Evolutionary conservation across 1,284 basidiomycete species (phyloP), one percentile per base, ranked within the genome.

Genomic region (Puccinia novopanici): DNA sequence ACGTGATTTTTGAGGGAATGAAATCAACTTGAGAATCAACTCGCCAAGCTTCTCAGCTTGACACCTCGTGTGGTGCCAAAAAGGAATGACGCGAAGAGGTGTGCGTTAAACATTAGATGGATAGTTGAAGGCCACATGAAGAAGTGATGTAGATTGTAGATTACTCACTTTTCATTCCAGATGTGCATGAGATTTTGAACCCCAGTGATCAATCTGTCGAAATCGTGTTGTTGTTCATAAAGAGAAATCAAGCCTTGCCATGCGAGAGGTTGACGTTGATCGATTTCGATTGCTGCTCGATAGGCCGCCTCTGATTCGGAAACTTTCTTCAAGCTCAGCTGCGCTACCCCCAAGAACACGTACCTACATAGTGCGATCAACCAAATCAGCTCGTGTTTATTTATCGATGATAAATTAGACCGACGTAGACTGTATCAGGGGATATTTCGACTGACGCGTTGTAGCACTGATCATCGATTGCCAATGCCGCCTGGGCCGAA

Each of bases 11-110:
- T 54, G 54, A 59, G 52, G 52, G 24, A 73, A 45, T 37, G 68
- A 63, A 17, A 80, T 73, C n/a, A 72, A n/a, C 45, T 80, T 80
- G 3, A 73, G 34, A 34, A 80, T 61, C 17, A 59, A 50, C n/a
- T 65, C 70, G 15, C 68, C 77, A 40, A 80, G 77, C 50, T 80
- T 80, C 45, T 59, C 77, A 65, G 77, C 77, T 50, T 80, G 70
- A 63, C 67, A 40, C 67, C 77, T 80, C 37, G 15, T 37, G 17
- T 45, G 22, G n/a, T 9, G 37, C 1, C 37, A 17, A 22, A 13
- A 34, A 45, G 19, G 2, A n/a, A 67, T 67, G 3, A 30, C 13
- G 1, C 13, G 19, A 34, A n/a, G 50, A 48, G 12, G 30, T 3
- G 27, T 24, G 15, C 40, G 19, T 57, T 8, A 57, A 45, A 52